These are phyloP conservation scores for Mallotus repandus DNA, from an alignment of 441 rosid species.

Conservation along the genomic window DNA sequence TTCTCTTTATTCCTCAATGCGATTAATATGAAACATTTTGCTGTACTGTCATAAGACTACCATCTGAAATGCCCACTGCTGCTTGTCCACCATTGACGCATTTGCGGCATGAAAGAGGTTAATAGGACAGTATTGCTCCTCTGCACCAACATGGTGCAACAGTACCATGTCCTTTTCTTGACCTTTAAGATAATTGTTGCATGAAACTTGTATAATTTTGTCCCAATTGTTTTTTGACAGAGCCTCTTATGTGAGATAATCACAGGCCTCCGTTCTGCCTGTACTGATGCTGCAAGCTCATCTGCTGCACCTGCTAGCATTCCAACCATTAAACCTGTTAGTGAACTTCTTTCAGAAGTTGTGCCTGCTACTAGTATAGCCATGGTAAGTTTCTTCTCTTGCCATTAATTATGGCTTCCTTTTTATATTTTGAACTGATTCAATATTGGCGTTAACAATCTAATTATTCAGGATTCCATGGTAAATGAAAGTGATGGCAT, in stretches of 20 bases:
- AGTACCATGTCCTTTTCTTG: neutral
- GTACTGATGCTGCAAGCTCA: constrained; percentile 74
- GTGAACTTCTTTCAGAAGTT: constrained; percentile 61
- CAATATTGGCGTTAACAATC: constrained; percentile 13
- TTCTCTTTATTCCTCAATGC: neutral
- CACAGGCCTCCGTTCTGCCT: constrained; percentile 64
- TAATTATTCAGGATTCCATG: constrained; percentile 45
- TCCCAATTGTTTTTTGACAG: constrained; percentile 33
- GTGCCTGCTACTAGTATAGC: constrained; percentile 35
- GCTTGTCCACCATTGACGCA: constrained; percentile 1
- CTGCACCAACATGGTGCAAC: neutral
- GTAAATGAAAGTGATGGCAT: constrained; percentile 38
- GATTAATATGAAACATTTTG: neutral
- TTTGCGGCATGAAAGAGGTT: neutral
- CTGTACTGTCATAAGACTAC: neutral
- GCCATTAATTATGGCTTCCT: neutral
- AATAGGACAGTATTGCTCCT: neutral
- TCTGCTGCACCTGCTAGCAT: constrained; percentile 68
- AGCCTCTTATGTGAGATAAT: constrained; percentile 77
- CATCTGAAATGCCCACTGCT: neutral
- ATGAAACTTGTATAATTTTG: constrained; percentile 14
- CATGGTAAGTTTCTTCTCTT: constrained; percentile 34
- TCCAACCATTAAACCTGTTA: constrained; percentile 57
- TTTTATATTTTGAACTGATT: constrained; percentile 3
- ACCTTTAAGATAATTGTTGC: neutral